Base-by-base conservation (phyloP, 495 filamentous ascomycete species). In the Penicillium nucicola region DNA sequence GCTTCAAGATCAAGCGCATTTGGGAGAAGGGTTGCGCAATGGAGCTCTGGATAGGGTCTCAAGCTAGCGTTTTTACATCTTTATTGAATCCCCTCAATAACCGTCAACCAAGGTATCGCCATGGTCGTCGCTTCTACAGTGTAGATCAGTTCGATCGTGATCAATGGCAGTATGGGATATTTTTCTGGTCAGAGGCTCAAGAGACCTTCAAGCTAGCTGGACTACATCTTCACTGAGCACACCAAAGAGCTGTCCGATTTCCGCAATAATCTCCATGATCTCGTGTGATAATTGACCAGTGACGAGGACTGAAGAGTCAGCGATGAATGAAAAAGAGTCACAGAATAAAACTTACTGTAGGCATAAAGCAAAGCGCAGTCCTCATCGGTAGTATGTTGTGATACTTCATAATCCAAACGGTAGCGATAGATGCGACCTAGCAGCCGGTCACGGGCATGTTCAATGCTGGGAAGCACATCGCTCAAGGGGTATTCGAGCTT, bases 401-500 rank as follows among this genome's bases (percentile, higher is more conserved):
- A 66, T 5, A 60, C 74, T n/a, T 77, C 77, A n/a, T 78, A 79
- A 45, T 84, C 79, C 60, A 85, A 85, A 23, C 92, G 75, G 67
- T 91, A 97, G 55, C 83, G 82, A 53, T 90, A 95, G 32, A 96
- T 85, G 68, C 90, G 92, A 10, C 89, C 89, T n/a, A 98, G 76
- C 35, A 97, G 67, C 46, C 89, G 75, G 60, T 97, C 92, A 23
- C 93, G 74, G 18, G 84, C 82, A 64, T 90, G 82, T 18, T 86
- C 79, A 19, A 91, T 86, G 52, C 83, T 92, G 4, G 93, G 93
- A 11, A 97, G 69, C 18, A 85, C 86, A 57, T 95, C 89, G 19
- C 86, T 95, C 33, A 98, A 72, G 0, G 93, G 92, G 54, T 95
- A 97, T 62, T 95, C 92, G 1, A 97, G 78, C 72, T 93, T 93